Percentiles rank a stretch among this genome's conserved stretches.
phyloP scores from a whole-genome alignment of 2,329 filamentous ascomycete species.

The Colletotrichum noveboracense region DNA sequence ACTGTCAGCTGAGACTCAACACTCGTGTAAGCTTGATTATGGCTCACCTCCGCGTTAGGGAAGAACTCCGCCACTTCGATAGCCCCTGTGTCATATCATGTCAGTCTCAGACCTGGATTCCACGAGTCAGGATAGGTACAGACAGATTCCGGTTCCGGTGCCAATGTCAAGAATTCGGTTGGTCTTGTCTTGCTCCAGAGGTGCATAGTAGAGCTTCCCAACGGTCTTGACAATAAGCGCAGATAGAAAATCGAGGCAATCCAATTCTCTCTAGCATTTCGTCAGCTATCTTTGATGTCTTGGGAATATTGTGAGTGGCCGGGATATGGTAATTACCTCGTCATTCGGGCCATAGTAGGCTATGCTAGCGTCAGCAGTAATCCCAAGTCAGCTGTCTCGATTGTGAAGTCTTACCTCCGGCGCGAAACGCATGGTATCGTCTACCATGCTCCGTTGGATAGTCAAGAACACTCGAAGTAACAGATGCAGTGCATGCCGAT shows the following conservation, averaged over 20 bases:
- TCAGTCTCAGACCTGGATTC: not conserved
- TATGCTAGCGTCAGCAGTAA: not conserved
- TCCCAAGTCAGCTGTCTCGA: not conserved
- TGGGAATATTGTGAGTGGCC: not conserved
- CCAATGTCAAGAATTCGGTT: constrained; percentile 59
- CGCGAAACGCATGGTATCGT: constrained; percentile 8
- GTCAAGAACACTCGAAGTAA: not conserved
- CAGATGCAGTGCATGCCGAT: not conserved
- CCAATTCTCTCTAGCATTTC: not conserved
- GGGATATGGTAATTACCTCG: constrained; percentile 18
- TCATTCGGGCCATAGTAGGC: constrained; percentile 40
- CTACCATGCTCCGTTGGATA: constrained; percentile 10
- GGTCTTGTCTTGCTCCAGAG: not conserved
- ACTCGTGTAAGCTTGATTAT: not conserved
- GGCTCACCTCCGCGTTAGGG: not conserved
- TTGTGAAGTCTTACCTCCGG: not conserved
- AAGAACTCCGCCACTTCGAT: not conserved
- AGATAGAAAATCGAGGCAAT: not conserved
- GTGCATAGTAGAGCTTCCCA: not conserved
- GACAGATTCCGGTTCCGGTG: constrained; percentile 61
- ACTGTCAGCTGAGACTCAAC: not conserved
- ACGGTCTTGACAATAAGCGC: not conserved
- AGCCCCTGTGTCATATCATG: not conserved
- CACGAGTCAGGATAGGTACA: constrained; percentile 35
- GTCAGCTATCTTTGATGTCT: not conserved